Evolutionary conservation across 208 protist species (phyloP).

Genomic region (Leishmania tropica): DNA sequence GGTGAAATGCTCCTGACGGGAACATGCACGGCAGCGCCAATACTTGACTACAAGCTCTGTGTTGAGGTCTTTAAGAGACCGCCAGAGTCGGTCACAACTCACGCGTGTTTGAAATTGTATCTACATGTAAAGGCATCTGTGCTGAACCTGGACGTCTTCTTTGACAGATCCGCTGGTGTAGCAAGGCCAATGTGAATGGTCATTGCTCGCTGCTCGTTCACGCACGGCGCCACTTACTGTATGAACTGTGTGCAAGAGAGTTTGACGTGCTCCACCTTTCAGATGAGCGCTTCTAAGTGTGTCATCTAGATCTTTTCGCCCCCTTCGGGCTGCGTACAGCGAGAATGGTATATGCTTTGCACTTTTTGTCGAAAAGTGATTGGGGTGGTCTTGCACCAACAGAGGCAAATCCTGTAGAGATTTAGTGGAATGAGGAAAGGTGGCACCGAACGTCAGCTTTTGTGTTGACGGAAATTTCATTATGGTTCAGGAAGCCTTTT

Average conservation of each 20-base stretch:
- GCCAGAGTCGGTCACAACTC: slow-evolving; percentile 20
- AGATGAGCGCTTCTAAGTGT: slow-evolving; percentile 22
- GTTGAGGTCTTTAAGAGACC: slow-evolving; percentile 27
- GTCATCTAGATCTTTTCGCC: slow-evolving; percentile 18
- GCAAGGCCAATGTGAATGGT: slow-evolving; percentile 12
- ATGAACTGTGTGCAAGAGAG: slow-evolving; percentile 21
- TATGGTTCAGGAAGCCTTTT: slow-evolving; percentile 17
- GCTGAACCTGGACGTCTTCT: slow-evolving; percentile 19
- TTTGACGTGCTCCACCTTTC: slow-evolving; percentile 24
- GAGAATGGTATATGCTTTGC: slow-evolving; percentile 18
- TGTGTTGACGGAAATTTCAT: slow-evolving; percentile 20
- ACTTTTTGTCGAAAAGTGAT: slow-evolving; percentile 20
- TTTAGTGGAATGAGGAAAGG: slow-evolving; percentile 12
- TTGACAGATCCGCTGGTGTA: slow-evolving; percentile 4
- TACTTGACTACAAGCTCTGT: slow-evolving; percentile 7
- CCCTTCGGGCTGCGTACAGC: slow-evolving; percentile 22
- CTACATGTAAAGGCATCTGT: slow-evolving; percentile 10
- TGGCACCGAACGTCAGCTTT: slow-evolving; percentile 26
- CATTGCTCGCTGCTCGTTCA: slow-evolving; percentile 5
- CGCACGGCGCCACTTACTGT: not conserved
- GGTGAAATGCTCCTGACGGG: slow-evolving; percentile 15
- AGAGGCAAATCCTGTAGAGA: slow-evolving; percentile 23
- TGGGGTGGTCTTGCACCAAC: slow-evolving; percentile 17
- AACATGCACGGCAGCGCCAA: slow-evolving; percentile 16
- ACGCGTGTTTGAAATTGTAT: slow-evolving; percentile 25